Percentiles rank a stretch among this genome's conserved stretches.
Conservation (phyloP, 345 rosid genomes). For the Durio zibethinus region DNA sequence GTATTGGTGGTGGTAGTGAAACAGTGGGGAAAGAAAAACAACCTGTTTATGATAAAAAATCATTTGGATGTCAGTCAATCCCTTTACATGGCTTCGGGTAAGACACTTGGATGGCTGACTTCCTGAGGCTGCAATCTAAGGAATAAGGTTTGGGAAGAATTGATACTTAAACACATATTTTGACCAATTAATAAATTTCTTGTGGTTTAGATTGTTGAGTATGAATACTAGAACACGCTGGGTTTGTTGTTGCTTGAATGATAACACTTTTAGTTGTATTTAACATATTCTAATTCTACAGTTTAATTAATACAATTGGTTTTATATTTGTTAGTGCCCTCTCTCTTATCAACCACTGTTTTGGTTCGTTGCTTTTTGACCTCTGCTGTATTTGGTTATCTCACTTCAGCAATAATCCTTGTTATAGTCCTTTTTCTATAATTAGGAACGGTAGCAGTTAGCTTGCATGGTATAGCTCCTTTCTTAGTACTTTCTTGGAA, state of each 20-base stretch:
- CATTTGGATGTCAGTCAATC: background rate
- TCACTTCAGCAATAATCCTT: background rate
- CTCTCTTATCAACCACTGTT: background rate
- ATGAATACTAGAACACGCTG: background rate
- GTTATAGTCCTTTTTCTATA: background rate
- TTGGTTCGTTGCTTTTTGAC: background rate
- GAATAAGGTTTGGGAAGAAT: background rate
- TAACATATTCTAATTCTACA: background rate
- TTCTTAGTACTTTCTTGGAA: background rate
- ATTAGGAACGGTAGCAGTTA: background rate
- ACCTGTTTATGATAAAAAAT: background rate
- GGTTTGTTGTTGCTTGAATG: background rate
- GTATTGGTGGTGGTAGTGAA: background rate
- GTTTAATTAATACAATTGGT: background rate
- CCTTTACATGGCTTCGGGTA: background rate
- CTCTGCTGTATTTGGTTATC: background rate
- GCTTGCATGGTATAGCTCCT: background rate
- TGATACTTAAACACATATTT: background rate
- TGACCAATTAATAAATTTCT: background rate
- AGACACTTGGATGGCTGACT: background rate
- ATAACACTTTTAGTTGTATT: background rate
- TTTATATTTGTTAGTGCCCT: background rate
- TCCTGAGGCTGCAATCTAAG: background rate
- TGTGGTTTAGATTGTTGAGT: background rate
- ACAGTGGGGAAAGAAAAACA: background rate